Evolutionary conservation across 2,329 filamentous ascomycete species (phyloP).

Genomic region (Talaromyces funiculosus): DNA sequence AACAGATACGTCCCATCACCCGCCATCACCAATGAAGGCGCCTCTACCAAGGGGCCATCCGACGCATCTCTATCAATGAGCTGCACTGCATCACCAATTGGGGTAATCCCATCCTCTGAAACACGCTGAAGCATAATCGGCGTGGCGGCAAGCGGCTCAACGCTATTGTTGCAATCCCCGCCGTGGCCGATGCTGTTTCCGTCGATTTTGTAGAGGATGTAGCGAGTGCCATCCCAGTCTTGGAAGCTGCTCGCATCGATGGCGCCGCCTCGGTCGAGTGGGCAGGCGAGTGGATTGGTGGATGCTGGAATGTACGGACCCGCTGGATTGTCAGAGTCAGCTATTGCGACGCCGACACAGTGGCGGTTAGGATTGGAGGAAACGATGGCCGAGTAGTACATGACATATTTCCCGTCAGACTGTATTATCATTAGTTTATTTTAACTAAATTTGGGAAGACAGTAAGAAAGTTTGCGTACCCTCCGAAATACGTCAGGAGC

Average conservation of each 20-base stretch:
- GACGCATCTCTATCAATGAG: conserved; percentile 59
- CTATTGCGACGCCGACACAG: conserved; percentile 55
- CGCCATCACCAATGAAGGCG: conserved; percentile 47
- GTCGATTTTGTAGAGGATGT: conserved; percentile 62
- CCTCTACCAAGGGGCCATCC: conserved; percentile 60
- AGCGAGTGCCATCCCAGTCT: conserved; percentile 51
- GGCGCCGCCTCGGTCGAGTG: conserved; percentile 50
- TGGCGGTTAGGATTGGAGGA: conserved; percentile 40
- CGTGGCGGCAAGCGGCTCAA: conserved; percentile 30
- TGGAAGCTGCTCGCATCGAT: conserved; percentile 59
- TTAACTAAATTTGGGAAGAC: too few relatives aligned
- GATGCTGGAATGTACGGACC: conserved; percentile 50
- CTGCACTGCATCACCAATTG: conserved; percentile 48
- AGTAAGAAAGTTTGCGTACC: conserved; percentile 24
- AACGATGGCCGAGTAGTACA: conserved; percentile 55
- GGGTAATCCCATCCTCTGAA: conserved; percentile 46
- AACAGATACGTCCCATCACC: conserved; percentile 50
- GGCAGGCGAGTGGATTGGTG: conserved; percentile 49
- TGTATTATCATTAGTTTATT: conserved; percentile 14
- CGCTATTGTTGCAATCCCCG: conserved; percentile 44
- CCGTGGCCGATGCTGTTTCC: conserved; percentile 63
- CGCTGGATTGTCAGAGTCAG: conserved; percentile 33
- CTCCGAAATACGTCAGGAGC: conserved; percentile 56
- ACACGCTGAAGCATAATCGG: conserved; percentile 40
- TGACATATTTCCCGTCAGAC: conserved; percentile 49